These are phyloP conservation scores for Phylloporus sp. DNA, from an alignment of 1,284 basidiomycete genomes.

Conservation along the genomic window DNA sequence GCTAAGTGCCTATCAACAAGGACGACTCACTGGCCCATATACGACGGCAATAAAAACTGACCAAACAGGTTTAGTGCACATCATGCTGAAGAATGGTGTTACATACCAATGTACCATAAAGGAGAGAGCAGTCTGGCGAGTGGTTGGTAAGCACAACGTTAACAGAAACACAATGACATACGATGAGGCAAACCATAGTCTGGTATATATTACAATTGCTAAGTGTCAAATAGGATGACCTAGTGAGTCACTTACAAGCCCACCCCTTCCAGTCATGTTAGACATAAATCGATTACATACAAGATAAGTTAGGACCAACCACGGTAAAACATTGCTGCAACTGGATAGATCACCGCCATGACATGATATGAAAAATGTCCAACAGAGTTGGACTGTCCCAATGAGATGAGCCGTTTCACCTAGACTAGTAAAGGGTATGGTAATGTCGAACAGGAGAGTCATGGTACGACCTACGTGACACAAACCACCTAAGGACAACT, in stretches of 20 bases:
- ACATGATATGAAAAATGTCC: conserved; percentile 17
- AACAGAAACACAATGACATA: neutral
- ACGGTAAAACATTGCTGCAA: conserved; percentile 8
- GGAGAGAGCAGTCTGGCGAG: conserved; percentile 4
- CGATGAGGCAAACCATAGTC: conserved; percentile 1
- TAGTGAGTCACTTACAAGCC: conserved; percentile 13
- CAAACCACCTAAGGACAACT: conserved; percentile 16
- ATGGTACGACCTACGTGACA: neutral
- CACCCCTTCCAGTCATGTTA: conserved; percentile 15
- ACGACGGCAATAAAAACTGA: too few relatives aligned
- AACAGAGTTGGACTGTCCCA: conserved; percentile 15
- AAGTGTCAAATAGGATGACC: neutral
- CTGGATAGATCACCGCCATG: conserved; percentile 1
- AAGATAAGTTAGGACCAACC: conserved; percentile 6
- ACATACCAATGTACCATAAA: conserved; percentile 21
- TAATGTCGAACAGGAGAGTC: neutral
- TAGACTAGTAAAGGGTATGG: neutral
- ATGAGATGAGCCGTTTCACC: conserved; percentile 9
- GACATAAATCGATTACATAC: neutral
- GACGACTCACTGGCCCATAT: too few relatives aligned
- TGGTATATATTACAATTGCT: neutral
- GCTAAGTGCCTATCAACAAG: neutral
- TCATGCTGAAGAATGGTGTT: neutral
- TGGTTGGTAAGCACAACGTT: conserved; percentile 3
- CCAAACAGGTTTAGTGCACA: conserved; percentile 1